These are phyloP conservation scores for Singerocomus inundabilis DNA, from an alignment of 1,284 basidiomycete genomes.

Conservation along the genomic window DNA sequence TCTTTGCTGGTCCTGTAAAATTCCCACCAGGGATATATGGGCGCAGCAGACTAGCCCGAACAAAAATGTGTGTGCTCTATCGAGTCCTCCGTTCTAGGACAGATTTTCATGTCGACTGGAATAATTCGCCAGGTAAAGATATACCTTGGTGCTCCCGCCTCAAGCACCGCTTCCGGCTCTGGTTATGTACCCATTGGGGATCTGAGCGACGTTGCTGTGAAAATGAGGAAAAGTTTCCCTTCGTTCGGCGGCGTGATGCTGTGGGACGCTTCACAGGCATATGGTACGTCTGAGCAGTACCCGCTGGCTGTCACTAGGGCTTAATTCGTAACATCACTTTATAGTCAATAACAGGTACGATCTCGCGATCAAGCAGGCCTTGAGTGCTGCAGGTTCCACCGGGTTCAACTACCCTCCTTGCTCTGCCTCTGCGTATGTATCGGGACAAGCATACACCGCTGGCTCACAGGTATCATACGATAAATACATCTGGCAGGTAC, in stretches of 20 bases:
- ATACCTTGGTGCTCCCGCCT: conserved; percentile 61
- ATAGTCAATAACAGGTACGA: conserved; percentile 62
- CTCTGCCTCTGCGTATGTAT: conserved; percentile 50
- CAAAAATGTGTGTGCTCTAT: conserved; percentile 37
- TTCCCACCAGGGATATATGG: conserved; percentile 54
- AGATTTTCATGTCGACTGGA: conserved; percentile 1
- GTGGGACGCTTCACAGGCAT: conserved; percentile 72
- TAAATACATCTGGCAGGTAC: conserved; percentile 67
- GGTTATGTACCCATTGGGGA: conserved; percentile 51
- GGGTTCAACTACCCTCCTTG: conserved; percentile 66
- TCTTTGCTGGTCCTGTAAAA: conserved; percentile 2
- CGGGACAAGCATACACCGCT: conserved; percentile 51
- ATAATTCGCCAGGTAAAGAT: conserved; percentile 42
- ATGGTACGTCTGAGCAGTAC: conserved; percentile 40
- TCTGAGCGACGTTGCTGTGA: conserved; percentile 48
- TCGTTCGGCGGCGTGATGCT: conserved; percentile 73
- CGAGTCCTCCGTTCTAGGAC: background rate
- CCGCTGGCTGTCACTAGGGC: background rate
- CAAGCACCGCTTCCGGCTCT: conserved; percentile 46
- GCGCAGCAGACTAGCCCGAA: conserved; percentile 59
- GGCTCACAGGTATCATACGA: conserved; percentile 52
- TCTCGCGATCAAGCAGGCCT: conserved; percentile 57
- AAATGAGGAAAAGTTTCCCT: conserved; percentile 62
- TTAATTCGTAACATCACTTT: conserved; percentile 9
- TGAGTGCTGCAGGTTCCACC: conserved; percentile 59